phyloP scores from a whole-genome alignment of 495 filamentous ascomycete species.

The Cercophora scortea region DNA sequence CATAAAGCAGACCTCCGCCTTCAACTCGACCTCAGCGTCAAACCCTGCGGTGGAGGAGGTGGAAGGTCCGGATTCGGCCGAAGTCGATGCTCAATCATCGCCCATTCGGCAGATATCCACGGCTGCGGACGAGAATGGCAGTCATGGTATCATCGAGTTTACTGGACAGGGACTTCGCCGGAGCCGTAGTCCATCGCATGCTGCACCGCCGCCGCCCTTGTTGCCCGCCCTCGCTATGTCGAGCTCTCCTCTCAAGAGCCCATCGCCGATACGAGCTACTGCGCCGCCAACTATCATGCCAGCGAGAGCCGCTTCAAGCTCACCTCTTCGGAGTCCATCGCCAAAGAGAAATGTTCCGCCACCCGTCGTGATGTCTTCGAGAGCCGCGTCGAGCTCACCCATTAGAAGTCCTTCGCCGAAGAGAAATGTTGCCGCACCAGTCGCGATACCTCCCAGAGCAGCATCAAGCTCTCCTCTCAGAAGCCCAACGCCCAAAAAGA shows the following conservation, averaged over 20 bases:
- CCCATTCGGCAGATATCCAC: constrained; percentile 8
- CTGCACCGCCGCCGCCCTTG: too few relatives aligned
- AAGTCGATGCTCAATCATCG: constrained; percentile 27
- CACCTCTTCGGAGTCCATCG: constrained; percentile 29
- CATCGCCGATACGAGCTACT: constrained; percentile 8
- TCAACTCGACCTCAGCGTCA: too few relatives aligned
- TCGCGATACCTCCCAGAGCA: too few relatives aligned
- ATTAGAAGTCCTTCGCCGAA: constrained; percentile 15
- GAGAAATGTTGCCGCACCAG: neutral
- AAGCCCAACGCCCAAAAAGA: too few relatives aligned
- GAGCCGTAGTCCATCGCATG: constrained; percentile 16
- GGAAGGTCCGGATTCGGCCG: constrained; percentile 46
- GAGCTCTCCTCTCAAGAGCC: neutral
- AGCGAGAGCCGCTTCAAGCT: constrained; percentile 11
- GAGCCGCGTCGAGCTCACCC: constrained; percentile 26
- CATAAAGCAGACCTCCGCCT: constrained; percentile 19
- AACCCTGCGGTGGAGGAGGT: constrained; percentile 42
- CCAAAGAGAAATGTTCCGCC: neutral
- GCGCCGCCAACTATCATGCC: constrained; percentile 4
- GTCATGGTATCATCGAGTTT: constrained; percentile 46
- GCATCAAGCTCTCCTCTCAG: too few relatives aligned
- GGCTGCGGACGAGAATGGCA: constrained; percentile 48
- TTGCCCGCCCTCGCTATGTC: too few relatives aligned
- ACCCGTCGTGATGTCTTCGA: constrained; percentile 9
- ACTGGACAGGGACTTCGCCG: constrained; percentile 47